Percentiles rank a stretch among this genome's conserved stretches.
These are phyloP conservation scores for Diaporthe sp. DNA, from an alignment of 2,329 filamentous ascomycete genomes.

Conservation along the genomic window DNA sequence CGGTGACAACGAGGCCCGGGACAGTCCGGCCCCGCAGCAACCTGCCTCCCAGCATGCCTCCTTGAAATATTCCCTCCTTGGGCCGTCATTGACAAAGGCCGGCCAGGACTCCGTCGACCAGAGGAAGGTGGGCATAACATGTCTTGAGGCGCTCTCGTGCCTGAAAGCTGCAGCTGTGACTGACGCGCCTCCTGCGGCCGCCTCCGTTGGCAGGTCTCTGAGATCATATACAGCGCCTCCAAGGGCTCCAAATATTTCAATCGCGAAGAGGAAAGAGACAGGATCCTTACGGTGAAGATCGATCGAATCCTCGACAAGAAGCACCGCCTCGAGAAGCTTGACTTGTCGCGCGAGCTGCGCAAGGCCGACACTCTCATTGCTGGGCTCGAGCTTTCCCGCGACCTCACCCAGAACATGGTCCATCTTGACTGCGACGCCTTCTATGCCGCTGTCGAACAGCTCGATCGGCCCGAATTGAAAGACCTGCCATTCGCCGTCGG, in stretches of 20 bases:
- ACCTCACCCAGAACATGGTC: constrained; percentile 85
- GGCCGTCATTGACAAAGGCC: constrained; percentile 91
- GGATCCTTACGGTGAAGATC: constrained; percentile 86
- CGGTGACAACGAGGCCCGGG: neutral
- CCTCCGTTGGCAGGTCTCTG: constrained; percentile 73
- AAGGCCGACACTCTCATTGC: constrained; percentile 84
- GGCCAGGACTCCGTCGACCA: constrained; percentile 96
- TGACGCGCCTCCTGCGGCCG: neutral
- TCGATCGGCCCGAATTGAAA: constrained; percentile 85
- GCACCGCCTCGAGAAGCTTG: constrained; percentile 76
- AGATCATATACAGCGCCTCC: constrained; percentile 96
- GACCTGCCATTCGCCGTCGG: constrained; percentile 93
- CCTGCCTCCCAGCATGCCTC: constrained; percentile 57
- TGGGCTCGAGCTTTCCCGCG: constrained; percentile 81
- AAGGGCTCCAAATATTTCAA: constrained; percentile 98
- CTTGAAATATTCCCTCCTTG: constrained; percentile 89
- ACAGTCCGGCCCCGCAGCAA: neutral
- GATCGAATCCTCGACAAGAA: constrained; percentile 81
- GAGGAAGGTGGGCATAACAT: constrained; percentile 67
- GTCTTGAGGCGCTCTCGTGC: neutral
- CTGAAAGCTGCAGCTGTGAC: neutral
- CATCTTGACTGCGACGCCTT: constrained; percentile 99
- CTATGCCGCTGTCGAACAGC: constrained; percentile 91
- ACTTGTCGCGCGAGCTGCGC: constrained; percentile 78
- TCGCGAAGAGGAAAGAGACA: constrained; percentile 86